Evolutionary conservation across 352 stramenopile species (phyloP).

Genomic region (Globisporangium canariense): DNA sequence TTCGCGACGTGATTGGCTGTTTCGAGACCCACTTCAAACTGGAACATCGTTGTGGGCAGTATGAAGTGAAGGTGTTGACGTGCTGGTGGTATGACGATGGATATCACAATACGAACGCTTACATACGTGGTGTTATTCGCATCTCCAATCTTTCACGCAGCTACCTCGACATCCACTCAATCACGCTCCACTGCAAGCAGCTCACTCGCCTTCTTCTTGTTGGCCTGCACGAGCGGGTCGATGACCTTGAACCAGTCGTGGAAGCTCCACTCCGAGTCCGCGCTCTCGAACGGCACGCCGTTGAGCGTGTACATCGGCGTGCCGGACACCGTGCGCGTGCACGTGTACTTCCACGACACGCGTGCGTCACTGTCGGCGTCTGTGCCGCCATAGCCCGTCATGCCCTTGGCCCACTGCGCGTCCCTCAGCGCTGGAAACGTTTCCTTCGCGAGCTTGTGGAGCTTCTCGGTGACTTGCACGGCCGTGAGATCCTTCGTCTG

Average conservation of each 20-base stretch:
- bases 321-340: constrained; percentile 61
- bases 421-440: constrained; percentile 66
- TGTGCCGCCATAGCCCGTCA: constrained; percentile 75
- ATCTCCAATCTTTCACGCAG: too few species aligned
- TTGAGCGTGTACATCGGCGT: constrained; percentile 82
- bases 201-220: constrained; percentile 9
- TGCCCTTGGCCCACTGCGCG: constrained; percentile 61
- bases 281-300: constrained; percentile 52
- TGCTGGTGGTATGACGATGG: not conserved
- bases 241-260: constrained; percentile 58
- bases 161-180: not conserved
- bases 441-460: constrained; percentile 55
- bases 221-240: constrained; percentile 35
- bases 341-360: constrained; percentile 81
- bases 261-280: constrained; percentile 40
- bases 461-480: constrained; percentile 60
- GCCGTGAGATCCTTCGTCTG: constrained; percentile 69
- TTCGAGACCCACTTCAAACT: constrained; percentile 2
- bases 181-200: not conserved
- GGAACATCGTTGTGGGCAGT: not conserved
- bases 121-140: not conserved
- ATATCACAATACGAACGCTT: not conserved
- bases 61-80: not conserved
- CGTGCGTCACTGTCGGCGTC: constrained; percentile 53
- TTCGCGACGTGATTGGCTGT: constrained; percentile 18